Evolutionary conservation across 2,329 filamentous ascomycete species (phyloP).

Genomic region (Lizonia empirigonia): DNA sequence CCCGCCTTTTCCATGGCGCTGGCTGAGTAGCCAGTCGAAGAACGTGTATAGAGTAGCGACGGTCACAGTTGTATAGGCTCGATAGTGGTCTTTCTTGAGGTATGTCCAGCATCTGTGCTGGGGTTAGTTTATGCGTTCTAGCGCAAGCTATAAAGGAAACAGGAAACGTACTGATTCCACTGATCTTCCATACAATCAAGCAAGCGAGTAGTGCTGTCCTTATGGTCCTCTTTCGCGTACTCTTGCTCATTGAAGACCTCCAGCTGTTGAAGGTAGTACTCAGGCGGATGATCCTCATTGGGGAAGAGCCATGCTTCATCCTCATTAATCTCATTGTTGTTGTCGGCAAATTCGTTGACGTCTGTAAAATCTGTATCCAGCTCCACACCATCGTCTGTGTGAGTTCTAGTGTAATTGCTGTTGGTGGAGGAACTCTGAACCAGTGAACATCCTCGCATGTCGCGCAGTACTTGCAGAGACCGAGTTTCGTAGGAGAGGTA

Average conservation of each 20-base stretch:
- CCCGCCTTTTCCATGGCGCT: conserved; percentile 12
- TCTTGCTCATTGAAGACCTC: conserved; percentile 22
- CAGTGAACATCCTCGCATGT: conserved; percentile 15
- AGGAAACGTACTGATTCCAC: conserved; percentile 25
- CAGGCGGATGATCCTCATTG: conserved; percentile 19
- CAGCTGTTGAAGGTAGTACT: conserved; percentile 25
- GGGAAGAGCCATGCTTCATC: conserved; percentile 12
- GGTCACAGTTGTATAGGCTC: conserved; percentile 12
- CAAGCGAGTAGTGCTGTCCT: conserved; percentile 24
- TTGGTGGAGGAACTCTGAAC: conserved; percentile 12
- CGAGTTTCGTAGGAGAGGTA: conserved; percentile 2
- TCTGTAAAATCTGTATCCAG: conserved; percentile 20
- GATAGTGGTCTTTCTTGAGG: conserved; percentile 10
- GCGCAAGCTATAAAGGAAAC: conserved; percentile 4
- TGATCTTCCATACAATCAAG: conserved; percentile 25
- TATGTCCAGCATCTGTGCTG: conserved; percentile 20
- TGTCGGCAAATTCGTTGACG: conserved; percentile 6
- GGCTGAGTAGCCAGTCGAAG: conserved; percentile 22
- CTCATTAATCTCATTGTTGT: conserved; percentile 12
- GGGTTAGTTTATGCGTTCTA: conserved; percentile 15
- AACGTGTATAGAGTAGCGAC: conserved; percentile 19
- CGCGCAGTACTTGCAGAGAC: conserved; percentile 4
- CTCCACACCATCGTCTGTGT: conserved; percentile 13
- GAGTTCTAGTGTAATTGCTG: conserved; percentile 18
- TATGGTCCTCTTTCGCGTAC: conserved; percentile 26